These are phyloP conservation scores for Mollisiaceae sp. DNA, from an alignment of 2,329 filamentous ascomycete species.

Conservation along the genomic window DNA sequence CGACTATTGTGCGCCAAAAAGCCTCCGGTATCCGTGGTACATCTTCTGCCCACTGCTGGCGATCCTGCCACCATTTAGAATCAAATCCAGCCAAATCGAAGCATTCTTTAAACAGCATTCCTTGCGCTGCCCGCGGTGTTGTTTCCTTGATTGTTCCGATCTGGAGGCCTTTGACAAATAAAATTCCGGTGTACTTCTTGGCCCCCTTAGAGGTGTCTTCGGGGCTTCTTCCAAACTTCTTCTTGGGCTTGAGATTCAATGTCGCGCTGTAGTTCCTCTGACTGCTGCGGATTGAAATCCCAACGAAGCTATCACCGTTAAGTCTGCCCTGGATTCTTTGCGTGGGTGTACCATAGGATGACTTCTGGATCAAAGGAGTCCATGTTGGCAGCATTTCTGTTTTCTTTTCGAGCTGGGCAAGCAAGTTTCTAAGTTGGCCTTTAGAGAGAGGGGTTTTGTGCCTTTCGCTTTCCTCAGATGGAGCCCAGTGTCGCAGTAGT, in stretches of 20 bases:
- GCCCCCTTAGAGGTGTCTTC: no score
- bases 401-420: background rate
- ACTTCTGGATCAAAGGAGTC: constrained; percentile 26
- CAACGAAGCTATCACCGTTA: constrained; percentile 34
- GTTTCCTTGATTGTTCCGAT: constrained; percentile 17
- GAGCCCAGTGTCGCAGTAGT: constrained; percentile 33
- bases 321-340: constrained; percentile 13
- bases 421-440: no score
- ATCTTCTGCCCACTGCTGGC: background rate
- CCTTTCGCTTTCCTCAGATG: background rate
- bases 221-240: background rate
- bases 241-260: background rate
- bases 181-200: background rate
- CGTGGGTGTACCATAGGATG: constrained; percentile 26
- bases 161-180: constrained; percentile 22
- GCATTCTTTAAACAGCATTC: constrained; percentile 20
- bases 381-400: constrained; percentile 24
- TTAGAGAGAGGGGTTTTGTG: no score
- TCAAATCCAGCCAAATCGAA: constrained; percentile 3
- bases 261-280: constrained; percentile 27
- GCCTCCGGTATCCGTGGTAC: constrained; percentile 15
- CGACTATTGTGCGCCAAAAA: constrained; percentile 32
- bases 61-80: constrained; percentile 20
- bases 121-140: constrained; percentile 10
- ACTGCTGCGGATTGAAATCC: constrained; percentile 15